These are phyloP conservation scores for Tetracladium maxilliforme DNA, from an alignment of 2,329 filamentous ascomycete genomes.

Conservation along the genomic window DNA sequence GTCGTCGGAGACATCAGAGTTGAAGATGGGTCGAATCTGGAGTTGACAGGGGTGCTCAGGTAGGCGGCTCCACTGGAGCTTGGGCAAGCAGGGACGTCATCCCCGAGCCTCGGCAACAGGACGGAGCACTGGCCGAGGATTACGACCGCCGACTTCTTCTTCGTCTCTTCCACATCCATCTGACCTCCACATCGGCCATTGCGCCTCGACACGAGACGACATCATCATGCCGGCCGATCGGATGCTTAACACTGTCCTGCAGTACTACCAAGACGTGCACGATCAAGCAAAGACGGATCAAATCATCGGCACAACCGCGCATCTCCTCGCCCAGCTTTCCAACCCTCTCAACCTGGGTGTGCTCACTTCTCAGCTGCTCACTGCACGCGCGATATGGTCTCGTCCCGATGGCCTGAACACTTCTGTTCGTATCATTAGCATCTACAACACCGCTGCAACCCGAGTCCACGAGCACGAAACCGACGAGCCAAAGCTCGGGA, in stretches of 20 bases:
- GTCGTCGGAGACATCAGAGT: too few relatives aligned
- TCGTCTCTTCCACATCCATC: too few relatives aligned
- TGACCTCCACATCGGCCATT: too few relatives aligned
- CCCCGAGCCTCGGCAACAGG: too few relatives aligned
- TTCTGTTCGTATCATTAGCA: constrained; percentile 34
- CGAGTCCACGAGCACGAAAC: constrained; percentile 15
- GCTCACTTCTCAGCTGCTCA: constrained; percentile 40
- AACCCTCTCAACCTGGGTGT: constrained; percentile 45
- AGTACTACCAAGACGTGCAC: constrained; percentile 12
- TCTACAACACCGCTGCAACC: constrained; percentile 37
- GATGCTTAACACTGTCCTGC: constrained; percentile 15
- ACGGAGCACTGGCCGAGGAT: too few relatives aligned
- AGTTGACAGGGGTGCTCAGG: too few relatives aligned
- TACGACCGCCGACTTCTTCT: too few relatives aligned
- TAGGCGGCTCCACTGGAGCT: too few relatives aligned
- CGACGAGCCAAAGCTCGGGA: constrained; percentile 31
- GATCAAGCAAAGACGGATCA: constrained; percentile 10
- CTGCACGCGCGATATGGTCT: constrained; percentile 42
- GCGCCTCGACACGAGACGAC: too few relatives aligned
- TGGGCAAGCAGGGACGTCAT: too few relatives aligned
- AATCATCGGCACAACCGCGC: constrained; percentile 33
- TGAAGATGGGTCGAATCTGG: too few relatives aligned
- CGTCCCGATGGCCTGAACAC: constrained; percentile 33
- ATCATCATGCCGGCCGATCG: constrained; percentile 11
- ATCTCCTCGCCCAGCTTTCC: constrained; percentile 38